Conservation (phyloP, 2,329 filamentous ascomycete species). For the Didymella keratinophila region DNA sequence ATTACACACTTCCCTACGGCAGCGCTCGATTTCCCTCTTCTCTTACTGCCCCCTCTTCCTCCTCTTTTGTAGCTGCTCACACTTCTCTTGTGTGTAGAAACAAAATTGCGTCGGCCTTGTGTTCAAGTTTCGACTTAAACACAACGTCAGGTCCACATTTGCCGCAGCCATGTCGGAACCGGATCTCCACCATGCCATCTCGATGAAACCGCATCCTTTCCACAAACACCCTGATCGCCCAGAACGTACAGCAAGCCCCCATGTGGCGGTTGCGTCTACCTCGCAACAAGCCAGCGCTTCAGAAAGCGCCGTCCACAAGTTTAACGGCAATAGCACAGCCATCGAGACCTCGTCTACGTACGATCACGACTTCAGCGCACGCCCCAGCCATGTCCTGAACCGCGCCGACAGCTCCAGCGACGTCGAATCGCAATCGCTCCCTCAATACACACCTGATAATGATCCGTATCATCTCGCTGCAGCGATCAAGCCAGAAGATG, state of each 20-base stretch:
- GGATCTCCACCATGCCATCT: conserved; percentile 58
- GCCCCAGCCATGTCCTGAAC: conserved; percentile 43
- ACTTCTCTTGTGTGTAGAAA: background rate
- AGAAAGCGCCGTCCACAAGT: conserved; percentile 25
- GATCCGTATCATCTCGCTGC: conserved; percentile 84
- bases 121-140: background rate
- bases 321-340: conserved; percentile 51
- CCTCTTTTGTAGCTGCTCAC: background rate
- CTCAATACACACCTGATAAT: conserved; percentile 68
- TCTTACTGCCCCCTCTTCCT: conserved; percentile 1
- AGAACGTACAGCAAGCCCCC: conserved; percentile 42
- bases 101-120: background rate
- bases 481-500: conserved; percentile 77
- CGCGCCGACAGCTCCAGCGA: conserved; percentile 31
- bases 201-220: conserved; percentile 57
- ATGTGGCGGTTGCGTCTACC: conserved; percentile 34
- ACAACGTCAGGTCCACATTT: background rate
- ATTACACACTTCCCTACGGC: conserved; percentile 8
- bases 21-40: background rate
- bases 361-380: conserved; percentile 47
- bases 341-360: conserved; percentile 46
- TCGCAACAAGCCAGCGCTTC: conserved; percentile 27
- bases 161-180: conserved; percentile 50
- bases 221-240: conserved; percentile 41
- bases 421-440: conserved; percentile 60